These are phyloP conservation scores for Giardia muris DNA, from an alignment of 208 protist species.

Conservation along the genomic window DNA sequence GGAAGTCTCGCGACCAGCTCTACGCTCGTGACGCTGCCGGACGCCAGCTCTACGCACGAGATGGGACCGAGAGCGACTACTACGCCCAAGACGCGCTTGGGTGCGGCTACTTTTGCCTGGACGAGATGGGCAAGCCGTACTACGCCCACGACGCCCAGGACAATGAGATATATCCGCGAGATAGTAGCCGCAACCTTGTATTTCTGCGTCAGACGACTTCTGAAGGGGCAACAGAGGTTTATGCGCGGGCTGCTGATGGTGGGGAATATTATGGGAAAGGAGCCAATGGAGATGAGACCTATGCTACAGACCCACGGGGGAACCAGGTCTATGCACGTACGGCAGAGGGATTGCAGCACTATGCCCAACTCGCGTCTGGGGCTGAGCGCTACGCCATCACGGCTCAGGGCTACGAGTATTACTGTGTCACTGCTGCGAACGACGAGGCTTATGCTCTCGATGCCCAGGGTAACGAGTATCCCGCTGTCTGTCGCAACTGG, in stretches of 20 bases:
- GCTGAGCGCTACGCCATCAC: neutral
- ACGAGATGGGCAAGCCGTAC: neutral
- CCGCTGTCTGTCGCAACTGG: too few relatives aligned
- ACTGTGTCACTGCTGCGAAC: neutral
- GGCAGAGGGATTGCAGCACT: neutral
- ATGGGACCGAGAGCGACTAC: neutral
- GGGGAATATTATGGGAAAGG: neutral
- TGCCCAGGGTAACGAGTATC: neutral
- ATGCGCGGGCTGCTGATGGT: neutral
- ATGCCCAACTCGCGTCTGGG: neutral
- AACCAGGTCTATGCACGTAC: neutral
- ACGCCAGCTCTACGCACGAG: neutral
- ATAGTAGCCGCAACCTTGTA: neutral
- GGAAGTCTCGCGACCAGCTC: neutral
- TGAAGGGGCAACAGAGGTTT: neutral
- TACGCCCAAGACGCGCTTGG: neutral
- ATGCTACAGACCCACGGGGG: neutral
- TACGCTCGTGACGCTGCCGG: neutral
- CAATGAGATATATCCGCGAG: neutral
- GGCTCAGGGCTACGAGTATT: neutral
- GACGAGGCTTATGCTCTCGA: neutral
- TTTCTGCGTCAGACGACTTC: neutral
- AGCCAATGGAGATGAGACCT: neutral
- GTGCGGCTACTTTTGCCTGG: neutral
- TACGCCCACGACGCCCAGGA: neutral